These are phyloP conservation scores for Boletus subparvulus DNA, from an alignment of 768 basidiomycete species.

Conservation along the genomic window DNA sequence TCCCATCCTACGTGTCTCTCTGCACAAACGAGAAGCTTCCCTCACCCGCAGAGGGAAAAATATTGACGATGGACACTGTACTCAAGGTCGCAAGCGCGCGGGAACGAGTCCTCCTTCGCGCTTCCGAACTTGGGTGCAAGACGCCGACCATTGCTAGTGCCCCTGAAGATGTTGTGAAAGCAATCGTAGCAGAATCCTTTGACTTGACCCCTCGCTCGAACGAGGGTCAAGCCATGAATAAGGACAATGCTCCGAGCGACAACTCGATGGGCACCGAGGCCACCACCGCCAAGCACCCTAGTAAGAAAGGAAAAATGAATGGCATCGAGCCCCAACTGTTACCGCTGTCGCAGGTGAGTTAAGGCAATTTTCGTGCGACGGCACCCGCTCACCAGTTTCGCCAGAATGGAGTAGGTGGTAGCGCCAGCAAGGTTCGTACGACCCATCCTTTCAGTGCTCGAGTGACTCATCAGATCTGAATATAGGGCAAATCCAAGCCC, in stretches of 20 bases:
- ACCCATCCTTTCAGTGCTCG: background rate
- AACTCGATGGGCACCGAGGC: background rate
- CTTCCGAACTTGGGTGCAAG: constrained; percentile 28
- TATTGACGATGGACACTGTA: constrained; percentile 57
- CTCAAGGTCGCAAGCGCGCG: constrained; percentile 53
- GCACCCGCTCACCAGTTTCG: background rate
- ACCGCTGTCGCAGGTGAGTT: background rate
- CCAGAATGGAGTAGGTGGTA: background rate
- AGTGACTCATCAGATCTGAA: background rate
- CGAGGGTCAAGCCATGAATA: constrained; percentile 10
- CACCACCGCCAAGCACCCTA: background rate
- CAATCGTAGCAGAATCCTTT: constrained; percentile 36
- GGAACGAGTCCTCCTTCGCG: constrained; percentile 42
- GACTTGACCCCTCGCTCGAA: constrained; percentile 15
- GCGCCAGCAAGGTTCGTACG: constrained; percentile 1
- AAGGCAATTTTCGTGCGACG: background rate
- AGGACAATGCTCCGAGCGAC: background rate
- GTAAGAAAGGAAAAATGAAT: background rate
- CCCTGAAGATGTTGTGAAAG: constrained; percentile 25
- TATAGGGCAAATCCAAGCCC: background rate
- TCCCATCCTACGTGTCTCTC: constrained; percentile 52
- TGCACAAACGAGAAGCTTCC: constrained; percentile 53
- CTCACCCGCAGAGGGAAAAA: constrained; percentile 50
- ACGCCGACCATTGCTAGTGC: constrained; percentile 30
- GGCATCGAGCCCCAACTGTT: fast-evolving